A percentile compares a stretch with the other conserved stretches of the same genome.
phyloP scores from a whole-genome alignment of 2,329 filamentous ascomycete genomes.

The Colletotrichum cordylinicola region DNA sequence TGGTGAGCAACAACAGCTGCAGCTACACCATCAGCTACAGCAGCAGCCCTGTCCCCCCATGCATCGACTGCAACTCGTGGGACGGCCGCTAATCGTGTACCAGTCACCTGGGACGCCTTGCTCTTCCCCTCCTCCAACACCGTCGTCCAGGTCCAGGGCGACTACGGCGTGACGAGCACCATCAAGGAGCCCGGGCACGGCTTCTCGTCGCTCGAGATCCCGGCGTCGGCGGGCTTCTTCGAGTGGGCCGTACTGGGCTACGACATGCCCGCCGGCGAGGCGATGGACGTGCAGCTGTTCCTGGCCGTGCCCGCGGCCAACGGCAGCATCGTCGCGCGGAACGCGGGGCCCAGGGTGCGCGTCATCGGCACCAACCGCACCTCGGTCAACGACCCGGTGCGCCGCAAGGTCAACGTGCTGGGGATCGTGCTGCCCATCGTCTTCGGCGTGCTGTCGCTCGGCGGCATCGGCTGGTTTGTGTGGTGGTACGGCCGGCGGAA shows the following conservation, averaged over 20 bases:
- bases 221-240: conserved; percentile 20
- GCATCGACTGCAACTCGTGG: not conserved
- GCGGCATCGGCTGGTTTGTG: conserved; percentile 9
- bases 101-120: conserved; percentile 24
- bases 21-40: not conserved
- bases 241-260: conserved; percentile 11
- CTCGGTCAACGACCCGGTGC: not conserved
- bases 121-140: conserved; percentile 18
- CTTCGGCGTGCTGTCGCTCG: conserved; percentile 11
- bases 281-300: conserved; percentile 13
- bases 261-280: conserved; percentile 1
- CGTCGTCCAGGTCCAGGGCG: conserved; percentile 18
- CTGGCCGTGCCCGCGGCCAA: conserved; percentile 13
- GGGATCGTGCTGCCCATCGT: conserved; percentile 19
- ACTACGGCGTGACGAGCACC: conserved; percentile 4
- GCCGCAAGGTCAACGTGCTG: not conserved
- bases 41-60: not conserved
- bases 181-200: conserved; percentile 11
- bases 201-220: conserved; percentile 15
- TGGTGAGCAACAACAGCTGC: not conserved
- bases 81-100: not conserved
- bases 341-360: conserved; percentile 18
- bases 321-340: not conserved
- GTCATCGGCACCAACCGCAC: not conserved
- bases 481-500: conserved; percentile 17